Evolutionary conservation across 345 rosid species (phyloP).

Genomic region (Eucalyptus cloeziana): DNA sequence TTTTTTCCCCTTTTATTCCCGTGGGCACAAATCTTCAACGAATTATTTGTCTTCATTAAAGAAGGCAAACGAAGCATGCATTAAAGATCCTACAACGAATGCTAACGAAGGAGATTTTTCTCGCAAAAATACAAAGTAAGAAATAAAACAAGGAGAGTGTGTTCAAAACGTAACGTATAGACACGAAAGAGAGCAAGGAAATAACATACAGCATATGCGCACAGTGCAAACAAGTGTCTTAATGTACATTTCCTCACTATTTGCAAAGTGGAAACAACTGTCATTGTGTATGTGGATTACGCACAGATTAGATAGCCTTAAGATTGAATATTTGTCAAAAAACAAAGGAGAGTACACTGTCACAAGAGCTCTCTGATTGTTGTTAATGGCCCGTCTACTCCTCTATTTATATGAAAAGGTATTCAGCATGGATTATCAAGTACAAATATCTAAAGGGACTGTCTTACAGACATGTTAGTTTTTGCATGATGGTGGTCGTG

Average conservation of each 20-base stretch:
- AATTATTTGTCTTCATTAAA: too few species aligned
- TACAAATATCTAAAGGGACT: neutral
- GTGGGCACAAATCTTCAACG: too few species aligned
- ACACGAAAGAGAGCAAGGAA: too few species aligned
- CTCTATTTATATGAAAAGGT: neutral
- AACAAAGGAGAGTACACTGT: neutral
- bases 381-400: neutral
- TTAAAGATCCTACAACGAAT: neutral
- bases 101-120: neutral
- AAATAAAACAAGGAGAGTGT: too few species aligned
- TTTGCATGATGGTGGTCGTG: constrained; percentile 92
- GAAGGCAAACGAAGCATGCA: too few species aligned
- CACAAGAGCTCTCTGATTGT: neutral
- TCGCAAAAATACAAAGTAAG: too few species aligned
- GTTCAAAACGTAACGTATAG: too few species aligned
- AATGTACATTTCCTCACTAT: neutral
- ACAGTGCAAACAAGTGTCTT: too few species aligned
- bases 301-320: neutral
- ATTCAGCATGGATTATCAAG: neutral
- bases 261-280: neutral
- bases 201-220: too few species aligned
- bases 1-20: too few species aligned
- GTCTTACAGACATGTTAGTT: constrained; percentile 67
- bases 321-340: too few species aligned
- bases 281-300: neutral